Evolutionary conservation across 140 eudicot genomes (phyloP).

Genomic region (Ambrosia hybrid): DNA sequence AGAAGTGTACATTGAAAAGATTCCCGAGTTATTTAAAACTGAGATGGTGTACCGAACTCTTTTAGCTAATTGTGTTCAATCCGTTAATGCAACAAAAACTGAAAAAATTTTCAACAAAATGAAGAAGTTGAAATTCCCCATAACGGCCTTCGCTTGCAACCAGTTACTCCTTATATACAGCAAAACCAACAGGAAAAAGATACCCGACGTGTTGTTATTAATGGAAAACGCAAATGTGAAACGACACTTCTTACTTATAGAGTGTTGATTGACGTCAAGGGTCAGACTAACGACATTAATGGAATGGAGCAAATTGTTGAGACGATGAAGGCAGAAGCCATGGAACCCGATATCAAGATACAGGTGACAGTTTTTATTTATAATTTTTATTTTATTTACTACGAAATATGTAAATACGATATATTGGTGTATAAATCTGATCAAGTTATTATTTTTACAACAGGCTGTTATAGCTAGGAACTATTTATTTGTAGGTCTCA

Average conservation of each 20-base stretch:
- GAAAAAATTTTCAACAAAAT: slow-evolving; percentile 75
- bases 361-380: slow-evolving; percentile 18
- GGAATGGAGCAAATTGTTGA: slow-evolving; percentile 79
- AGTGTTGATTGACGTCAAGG: slow-evolving; percentile 63
- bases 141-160: slow-evolving; percentile 60
- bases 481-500: slow-evolving; percentile 48
- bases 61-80: slow-evolving; percentile 56
- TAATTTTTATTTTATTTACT: not conserved
- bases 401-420: not conserved
- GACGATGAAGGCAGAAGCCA: slow-evolving; percentile 71
- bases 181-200: slow-evolving; percentile 57
- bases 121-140: slow-evolving; percentile 50
- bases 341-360: slow-evolving; percentile 29
- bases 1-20: slow-evolving; percentile 46
- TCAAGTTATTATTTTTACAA: slow-evolving; percentile 6
- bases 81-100: slow-evolving; percentile 44
- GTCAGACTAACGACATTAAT: slow-evolving; percentile 57
- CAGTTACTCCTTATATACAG: slow-evolving; percentile 73
- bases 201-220: slow-evolving; percentile 60
- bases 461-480: slow-evolving; percentile 47
- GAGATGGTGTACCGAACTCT: slow-evolving; percentile 64
- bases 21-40: slow-evolving; percentile 51
- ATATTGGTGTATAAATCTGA: not conserved
- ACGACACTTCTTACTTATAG: slow-evolving; percentile 55
- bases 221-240: slow-evolving; percentile 82